Evolutionary conservation across 2,329 filamentous ascomycete species (phyloP), one percentile per base, ranked within the genome.

Genomic region (Cladophialophora psammophila): DNA sequence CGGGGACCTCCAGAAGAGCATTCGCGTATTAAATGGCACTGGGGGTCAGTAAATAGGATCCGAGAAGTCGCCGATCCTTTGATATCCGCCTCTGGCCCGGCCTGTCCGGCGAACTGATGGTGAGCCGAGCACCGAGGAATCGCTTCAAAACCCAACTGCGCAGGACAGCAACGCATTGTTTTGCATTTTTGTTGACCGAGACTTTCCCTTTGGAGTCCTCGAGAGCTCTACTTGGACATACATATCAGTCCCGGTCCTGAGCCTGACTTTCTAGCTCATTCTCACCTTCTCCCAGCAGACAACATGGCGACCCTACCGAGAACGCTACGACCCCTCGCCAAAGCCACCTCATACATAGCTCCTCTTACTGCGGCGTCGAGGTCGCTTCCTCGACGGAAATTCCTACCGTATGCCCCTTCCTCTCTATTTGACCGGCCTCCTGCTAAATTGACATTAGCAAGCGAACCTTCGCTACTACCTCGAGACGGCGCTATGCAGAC

Each of bases 231-330:
- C n/a, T 12, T 42, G n/a, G 20, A 55, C 18, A 55, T 55, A 55
- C 15, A 36, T 8, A 38, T 58, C 7, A 10, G 3, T 42, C 20
- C 55, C 31, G 55, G 20, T 38, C 31, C 36, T 50, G 57, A 35
- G 26, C 36, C 15, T 15, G 48, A 31, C n/a, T 26, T 3, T 6
- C 18, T 26, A 15, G 13, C 18, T 45, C 38, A 12, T 20, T 18
- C 26, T 55, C 26, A 26, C 20, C 60, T 55, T 38, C 7, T 10
- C 50, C 42, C 15, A 54, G 36, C 45, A 36, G 18, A 42, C 70
- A 75, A 58, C 59, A 86, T 86, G 84, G 81, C 82, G 64, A 81
- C 82, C 55, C 77, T 85, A 71, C 76, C 78, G 65, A 82, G 81
- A 72, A 76, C 77, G 18, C 73, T 84, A 73, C 80, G 82, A 67